phyloP scores from a whole-genome alignment of 2,329 filamentous ascomycete genomes.

The Nectriaceae sp. region DNA sequence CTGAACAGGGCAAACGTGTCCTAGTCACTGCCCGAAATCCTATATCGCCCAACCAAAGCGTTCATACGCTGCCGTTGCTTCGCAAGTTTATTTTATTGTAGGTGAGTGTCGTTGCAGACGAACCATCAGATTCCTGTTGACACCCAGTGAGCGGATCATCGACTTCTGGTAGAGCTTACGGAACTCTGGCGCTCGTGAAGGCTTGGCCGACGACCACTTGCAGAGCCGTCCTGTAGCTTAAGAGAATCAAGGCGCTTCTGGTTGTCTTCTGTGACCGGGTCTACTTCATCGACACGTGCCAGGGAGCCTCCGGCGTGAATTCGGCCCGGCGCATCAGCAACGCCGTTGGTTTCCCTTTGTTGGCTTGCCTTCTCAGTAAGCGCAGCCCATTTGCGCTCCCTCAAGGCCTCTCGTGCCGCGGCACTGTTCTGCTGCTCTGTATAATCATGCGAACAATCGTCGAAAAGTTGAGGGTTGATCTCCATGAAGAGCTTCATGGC shows the following conservation, averaged over 20 bases:
- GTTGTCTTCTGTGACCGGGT: slow-evolving; percentile 78
- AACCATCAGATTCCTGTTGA: too few species aligned
- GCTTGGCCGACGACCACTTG: slow-evolving; percentile 54
- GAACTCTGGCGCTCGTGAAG: slow-evolving; percentile 63
- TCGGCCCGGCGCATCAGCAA: slow-evolving; percentile 33
- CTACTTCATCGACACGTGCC: slow-evolving; percentile 70
- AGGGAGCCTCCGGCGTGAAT: slow-evolving; percentile 42
- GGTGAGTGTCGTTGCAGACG: slow-evolving; percentile 8
- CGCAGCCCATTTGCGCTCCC: slow-evolving; percentile 87
- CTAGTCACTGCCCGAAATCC: too few species aligned
- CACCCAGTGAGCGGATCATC: slow-evolving; percentile 45
- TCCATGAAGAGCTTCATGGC: slow-evolving; percentile 99
- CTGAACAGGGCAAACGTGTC: too few species aligned
- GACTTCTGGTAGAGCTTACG: slow-evolving; percentile 54
- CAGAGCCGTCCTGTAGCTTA: slow-evolving; percentile 76
- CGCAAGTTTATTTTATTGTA: too few species aligned
- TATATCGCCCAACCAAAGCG: too few species aligned
- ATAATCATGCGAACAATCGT: slow-evolving; percentile 98
- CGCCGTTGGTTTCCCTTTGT: slow-evolving; percentile 50
- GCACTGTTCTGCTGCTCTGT: slow-evolving; percentile 94
- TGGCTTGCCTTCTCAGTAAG: slow-evolving; percentile 79
- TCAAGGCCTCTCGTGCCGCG: slow-evolving; percentile 76
- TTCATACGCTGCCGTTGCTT: too few species aligned
- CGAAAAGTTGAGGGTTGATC: slow-evolving; percentile 97
- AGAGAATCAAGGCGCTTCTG: slow-evolving; percentile 87